Evolutionary conservation across 176 grass and related monocot genomes (phyloP), one percentile per base, ranked within the genome.

Genomic region (Paspalum notatum): DNA sequence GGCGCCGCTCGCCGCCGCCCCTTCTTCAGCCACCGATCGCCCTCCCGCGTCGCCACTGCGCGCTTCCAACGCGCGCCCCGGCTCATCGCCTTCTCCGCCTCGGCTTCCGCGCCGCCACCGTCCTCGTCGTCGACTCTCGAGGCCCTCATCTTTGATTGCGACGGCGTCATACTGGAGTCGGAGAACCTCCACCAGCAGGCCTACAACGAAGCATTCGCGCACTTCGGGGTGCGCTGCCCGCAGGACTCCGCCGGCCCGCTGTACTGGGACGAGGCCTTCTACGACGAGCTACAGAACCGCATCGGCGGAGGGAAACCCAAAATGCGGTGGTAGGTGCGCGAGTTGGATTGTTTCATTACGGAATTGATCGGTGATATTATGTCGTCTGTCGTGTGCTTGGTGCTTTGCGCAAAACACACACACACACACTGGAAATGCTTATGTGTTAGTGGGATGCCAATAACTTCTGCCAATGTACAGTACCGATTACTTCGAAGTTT

Each of bases 291-390:
- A 45, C 95, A 95, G 86, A 98, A 98, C 61, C 86, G 21, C 12
- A 89, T 95, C 85, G 95, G 95, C 68, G 95, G 95, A 71, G 95
- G 95, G 42, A 98, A 95, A 48, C 95, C 95, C 62, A 98, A 98
- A 79, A 95, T 98, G 95, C 91, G 95, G 83, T 98, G 95, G 95
- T 98, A 84, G 18, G 75, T 74, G 3, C 26, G 5, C 58, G 14
- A 83, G 41, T 37, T 70, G 13, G 59, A 12, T 26, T 61, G 5
- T 58, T 61, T 53, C 9, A 11, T 66, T 12, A 22, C 4, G 51
- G 14, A 9, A 51, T 14, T 62, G 15, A 8, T 6, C 2, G 15
- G 16, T 74, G 47, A 38, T 72, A 58, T 9, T 47, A 40, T 41
- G 47, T 40, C 24, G 24, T 47, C 40, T 41, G 47, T 40, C 24